Base-by-base conservation (phyloP, 2,329 filamentous ascomycete species). In the Helotiales sp. region DNA sequence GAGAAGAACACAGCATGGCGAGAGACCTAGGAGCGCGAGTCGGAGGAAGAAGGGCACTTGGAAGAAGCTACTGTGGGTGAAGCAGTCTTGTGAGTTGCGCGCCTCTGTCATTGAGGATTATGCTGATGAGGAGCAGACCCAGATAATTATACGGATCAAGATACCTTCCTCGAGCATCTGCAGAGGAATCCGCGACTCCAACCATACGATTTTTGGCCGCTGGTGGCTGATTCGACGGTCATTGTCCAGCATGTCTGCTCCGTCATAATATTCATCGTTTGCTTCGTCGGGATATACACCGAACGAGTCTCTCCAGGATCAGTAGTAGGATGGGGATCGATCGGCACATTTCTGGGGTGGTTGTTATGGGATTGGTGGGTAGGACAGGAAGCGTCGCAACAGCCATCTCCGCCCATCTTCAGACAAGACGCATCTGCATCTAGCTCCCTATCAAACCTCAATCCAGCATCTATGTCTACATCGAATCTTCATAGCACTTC, bases 71-170 rank as follows among this genome's bases (percentile, higher is more conserved):
- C 86, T 99, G 64, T 99, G 96, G 96, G 94, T 99, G 76, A 97
- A 97, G 81, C 96, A 98, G 78, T 92, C 92, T 37, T 97, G 92
- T 94, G 82, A 71, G 89, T 43, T 55, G 34, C 22, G 58, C 40
- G n/a, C 45, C 45, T 61, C 26, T 10, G 20, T 22, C 45, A 59
- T 20, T 57, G 37, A 34, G 61, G 63, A 52, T 45, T 24, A 15
- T 70, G 64, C 70, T 77, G 61, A 77, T 71, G 26, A 55, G 47
- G n/a, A 28, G n/a, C 58, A 94, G 93, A 96, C 77, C 94, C 96
- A n/a, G 96, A 99, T 79, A 99, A 99, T 79, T 98, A 98, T 78
- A 98, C 96, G 47, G 96, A 99, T 78, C 93, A 96, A 77, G 92
- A 93, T 68, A 98, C 96, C 1, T 99, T 99, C 75, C 89, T 99